A percentile compares a stretch with the other conserved stretches of the same genome.
Evolutionary conservation across 2,329 filamentous ascomycete species (phyloP).

Genomic region (Aspergillus amoenus): DNA sequence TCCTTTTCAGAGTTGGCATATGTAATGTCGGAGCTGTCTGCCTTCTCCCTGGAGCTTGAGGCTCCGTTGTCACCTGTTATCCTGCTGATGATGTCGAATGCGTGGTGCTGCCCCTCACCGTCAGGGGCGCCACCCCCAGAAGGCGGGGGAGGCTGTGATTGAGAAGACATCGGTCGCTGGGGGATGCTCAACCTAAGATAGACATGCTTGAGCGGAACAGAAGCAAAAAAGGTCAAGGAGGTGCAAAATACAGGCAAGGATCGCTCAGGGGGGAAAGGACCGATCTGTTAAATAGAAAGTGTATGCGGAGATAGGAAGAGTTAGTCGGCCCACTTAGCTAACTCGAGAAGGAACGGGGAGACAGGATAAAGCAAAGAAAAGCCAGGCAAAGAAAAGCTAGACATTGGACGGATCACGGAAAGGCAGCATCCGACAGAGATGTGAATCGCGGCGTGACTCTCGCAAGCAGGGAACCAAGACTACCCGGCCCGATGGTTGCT

Average conservation of each 20-base stretch:
- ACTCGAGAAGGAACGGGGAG: not conserved
- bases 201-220: not conserved
- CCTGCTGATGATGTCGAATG: not conserved
- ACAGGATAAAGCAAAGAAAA: not conserved
- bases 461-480: not conserved
- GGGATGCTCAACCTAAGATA: not conserved
- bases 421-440: slow-evolving; percentile 1
- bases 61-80: not conserved
- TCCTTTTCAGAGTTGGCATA: slow-evolving; percentile 24
- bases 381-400: not conserved
- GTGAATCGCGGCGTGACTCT: not conserved
- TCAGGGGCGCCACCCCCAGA: slow-evolving; percentile 17
- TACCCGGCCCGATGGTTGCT: slow-evolving; percentile 5
- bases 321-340: not conserved
- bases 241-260: not conserved
- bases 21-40: slow-evolving; percentile 26
- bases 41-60: slow-evolving; percentile 13
- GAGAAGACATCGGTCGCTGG: slow-evolving; percentile 9
- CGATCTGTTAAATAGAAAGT: not conserved
- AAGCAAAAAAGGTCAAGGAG: not conserved
- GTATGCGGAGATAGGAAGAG: not conserved
- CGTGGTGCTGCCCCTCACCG: not conserved
- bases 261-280: not conserved
- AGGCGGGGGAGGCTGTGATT: slow-evolving; percentile 20
- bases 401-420: slow-evolving; percentile 6